Conservation (phyloP, 129 eudicot species). For the Logfia minima region DNA sequence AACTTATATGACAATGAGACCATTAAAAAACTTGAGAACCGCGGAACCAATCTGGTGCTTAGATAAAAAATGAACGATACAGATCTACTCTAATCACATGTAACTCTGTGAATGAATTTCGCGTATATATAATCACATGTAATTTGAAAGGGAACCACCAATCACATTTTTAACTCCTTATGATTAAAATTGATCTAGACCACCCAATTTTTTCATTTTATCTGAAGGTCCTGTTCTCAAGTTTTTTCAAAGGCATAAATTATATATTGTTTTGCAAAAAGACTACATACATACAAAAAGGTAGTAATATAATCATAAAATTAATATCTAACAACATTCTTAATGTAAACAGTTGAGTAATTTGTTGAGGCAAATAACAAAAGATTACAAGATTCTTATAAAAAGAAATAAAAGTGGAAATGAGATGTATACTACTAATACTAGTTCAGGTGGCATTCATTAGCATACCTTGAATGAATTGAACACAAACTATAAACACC, state of each 20-base stretch:
- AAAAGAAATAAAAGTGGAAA: neutral
- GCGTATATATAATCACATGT: no score
- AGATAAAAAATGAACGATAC: no score
- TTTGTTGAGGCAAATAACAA: neutral
- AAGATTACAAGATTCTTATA: neutral
- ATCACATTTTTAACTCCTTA: neutral
- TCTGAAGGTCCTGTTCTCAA: neutral
- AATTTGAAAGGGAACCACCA: no score
- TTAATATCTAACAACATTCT: neutral
- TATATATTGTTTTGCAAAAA: no score
- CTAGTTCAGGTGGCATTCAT: neutral
- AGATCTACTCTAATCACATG: no score
- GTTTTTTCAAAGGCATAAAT: neutral
- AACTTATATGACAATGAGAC: no score
- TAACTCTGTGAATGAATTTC: no score
- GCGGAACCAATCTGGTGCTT: no score
- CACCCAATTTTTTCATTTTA: neutral
- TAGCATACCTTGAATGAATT: conserved; percentile 22
- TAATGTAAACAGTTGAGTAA: neutral
- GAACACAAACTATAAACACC: neutral
- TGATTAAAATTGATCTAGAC: neutral
- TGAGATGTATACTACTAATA: no score
- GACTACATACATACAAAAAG: no score
- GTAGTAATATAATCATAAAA: neutral
- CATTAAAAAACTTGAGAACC: no score